Conservation (phyloP, 441 rosid genomes). For the Aquilaria agallochum region DNA sequence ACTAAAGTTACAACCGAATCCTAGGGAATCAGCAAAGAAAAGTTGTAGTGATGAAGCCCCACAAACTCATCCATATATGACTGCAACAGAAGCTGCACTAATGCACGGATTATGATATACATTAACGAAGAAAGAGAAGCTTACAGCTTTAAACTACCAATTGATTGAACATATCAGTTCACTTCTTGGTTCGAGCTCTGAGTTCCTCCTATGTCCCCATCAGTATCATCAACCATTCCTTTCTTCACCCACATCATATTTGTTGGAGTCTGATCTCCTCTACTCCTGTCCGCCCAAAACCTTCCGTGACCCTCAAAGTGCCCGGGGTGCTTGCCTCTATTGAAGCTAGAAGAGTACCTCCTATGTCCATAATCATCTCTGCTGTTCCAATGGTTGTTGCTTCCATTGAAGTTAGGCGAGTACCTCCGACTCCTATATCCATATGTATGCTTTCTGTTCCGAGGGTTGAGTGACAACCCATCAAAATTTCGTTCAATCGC, state of each 20-base stretch:
- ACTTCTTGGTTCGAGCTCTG: constrained; percentile 4
- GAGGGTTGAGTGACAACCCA: neutral
- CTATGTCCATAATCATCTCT: neutral
- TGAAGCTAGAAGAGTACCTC: neutral
- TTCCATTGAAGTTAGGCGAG: neutral
- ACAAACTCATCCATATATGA: neutral
- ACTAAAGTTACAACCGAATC: no score
- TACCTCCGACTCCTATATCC: neutral
- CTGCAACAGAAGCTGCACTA: neutral
- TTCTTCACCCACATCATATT: constrained; percentile 48
- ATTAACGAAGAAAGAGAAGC: neutral
- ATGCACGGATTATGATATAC: neutral
- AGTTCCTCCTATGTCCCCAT: constrained; percentile 13
- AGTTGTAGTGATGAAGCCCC: neutral
- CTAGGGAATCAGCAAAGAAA: no score
- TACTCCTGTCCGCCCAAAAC: neutral
- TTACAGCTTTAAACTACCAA: neutral
- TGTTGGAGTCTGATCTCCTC: neutral
- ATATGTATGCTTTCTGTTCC: neutral
- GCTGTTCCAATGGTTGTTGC: neutral
- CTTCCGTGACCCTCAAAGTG: neutral
- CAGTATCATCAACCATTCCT: constrained; percentile 27
- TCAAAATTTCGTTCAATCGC: constrained; percentile 13
- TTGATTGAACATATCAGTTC: neutral
- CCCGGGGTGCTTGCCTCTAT: neutral